Base-by-base conservation (phyloP, 371 early-diverging fungal species). In the Saksenaea oblongispora region DNA sequence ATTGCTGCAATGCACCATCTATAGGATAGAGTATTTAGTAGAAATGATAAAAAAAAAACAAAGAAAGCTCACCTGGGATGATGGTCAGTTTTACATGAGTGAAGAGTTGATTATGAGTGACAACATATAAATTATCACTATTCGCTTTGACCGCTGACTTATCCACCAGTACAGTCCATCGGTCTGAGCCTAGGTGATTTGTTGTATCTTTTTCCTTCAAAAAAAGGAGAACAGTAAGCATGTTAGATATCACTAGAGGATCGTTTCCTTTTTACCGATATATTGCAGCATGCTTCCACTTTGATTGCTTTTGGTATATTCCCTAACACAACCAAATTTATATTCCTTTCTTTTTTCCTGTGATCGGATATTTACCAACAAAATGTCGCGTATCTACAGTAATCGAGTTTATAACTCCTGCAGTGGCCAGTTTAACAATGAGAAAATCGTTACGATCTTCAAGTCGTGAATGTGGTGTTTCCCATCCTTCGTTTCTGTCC, bases 321-420 rank as follows among this genome's bases (percentile, higher is more conserved):
- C 3, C 65, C 59, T 56, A 41, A 10, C 4, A 47, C 11, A 14
- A 39, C 1, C 11, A 5, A 3, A 11, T 3, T 39, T 0, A n/a
- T 24, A 7, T 56, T 28, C 34, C 18, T 18, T 11, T 14, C 17
- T 17, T 14, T 5, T n/a, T 28, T 2, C 31, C 18, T 11, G 26
- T 51, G 18, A 3, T 28, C 54, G 4, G 34, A 14, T 26, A 24
- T 42, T 89, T 91, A 59, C 94, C 95, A 69, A 84, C 83, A 73
- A 88, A 93, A 42, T 85, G 84, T 31, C 79, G 81, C 4, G 95
- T 94, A 63, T 94, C 92, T 8, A 95, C 71, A 28, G 84, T 82
- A 41, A 91, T 79, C 26, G 79, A 67, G 10, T 87, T 77, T 15
- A 95, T 71, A 42, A 70, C 82, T 1, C 90, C 91, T 0, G 85